phyloP scores from a whole-genome alignment of 2,329 filamentous ascomycete species.

The Botrytis hyacinthi region DNA sequence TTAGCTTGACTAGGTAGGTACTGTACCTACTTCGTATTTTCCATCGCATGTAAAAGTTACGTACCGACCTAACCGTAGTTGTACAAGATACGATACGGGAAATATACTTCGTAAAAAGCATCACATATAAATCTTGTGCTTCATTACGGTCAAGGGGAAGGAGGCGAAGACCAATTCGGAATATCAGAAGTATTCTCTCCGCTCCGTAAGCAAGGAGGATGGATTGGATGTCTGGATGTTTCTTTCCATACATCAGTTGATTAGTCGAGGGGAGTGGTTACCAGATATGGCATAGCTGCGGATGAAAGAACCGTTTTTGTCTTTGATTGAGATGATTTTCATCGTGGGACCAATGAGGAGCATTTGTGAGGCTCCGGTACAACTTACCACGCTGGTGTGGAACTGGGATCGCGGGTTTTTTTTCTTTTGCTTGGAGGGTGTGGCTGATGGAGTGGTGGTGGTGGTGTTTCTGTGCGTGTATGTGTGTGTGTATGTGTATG shows the following conservation, averaged over 20 bases:
- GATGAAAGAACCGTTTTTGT: neutral
- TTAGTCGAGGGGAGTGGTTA: neutral
- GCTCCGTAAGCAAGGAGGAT: neutral
- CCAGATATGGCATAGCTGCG: neutral
- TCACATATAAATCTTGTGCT: neutral
- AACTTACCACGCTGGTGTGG: neutral
- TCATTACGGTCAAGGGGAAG: neutral
- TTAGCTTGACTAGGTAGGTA: too few species aligned
- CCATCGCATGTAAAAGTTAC: too few species aligned
- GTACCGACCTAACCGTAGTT: too few species aligned
- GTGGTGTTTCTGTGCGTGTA: too few species aligned
- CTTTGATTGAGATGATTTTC: neutral
- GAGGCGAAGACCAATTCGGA: neutral
- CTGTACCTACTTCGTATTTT: too few species aligned
- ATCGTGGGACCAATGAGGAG: neutral
- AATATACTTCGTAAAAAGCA: neutral
- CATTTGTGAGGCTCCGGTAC: neutral
- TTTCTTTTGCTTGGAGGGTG: neutral
- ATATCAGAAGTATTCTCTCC: neutral
- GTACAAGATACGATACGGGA: neutral
- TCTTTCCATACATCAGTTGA: neutral
- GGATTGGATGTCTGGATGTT: neutral
- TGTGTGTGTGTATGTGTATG: neutral
- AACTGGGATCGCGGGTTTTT: neutral
- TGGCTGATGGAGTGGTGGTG: neutral